A percentile compares a stretch with the other conserved stretches of the same genome.
Evolutionary conservation across 2,329 filamentous ascomycete genomes (phyloP).

Genomic region (Aspergillus terreus): DNA sequence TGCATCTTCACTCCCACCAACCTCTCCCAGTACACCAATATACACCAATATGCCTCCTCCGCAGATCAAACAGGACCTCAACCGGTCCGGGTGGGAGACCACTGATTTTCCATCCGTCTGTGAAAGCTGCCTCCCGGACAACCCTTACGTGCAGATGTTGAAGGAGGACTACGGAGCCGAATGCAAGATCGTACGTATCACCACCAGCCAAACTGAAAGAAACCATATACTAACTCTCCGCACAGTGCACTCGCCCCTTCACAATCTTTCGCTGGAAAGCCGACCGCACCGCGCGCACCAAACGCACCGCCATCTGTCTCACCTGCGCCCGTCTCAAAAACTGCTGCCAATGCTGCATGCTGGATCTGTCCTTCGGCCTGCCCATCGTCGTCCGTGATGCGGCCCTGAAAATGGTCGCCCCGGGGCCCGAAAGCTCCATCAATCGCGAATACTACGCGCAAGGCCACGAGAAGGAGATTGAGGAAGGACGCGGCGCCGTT

Average conservation of each 20-base stretch:
- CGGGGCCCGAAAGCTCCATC: constrained; percentile 85
- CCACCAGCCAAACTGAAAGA: neutral
- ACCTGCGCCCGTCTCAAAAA: constrained; percentile 97
- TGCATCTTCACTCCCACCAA: constrained; percentile 1
- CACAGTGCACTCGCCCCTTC: constrained; percentile 80
- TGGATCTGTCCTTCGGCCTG: constrained; percentile 91
- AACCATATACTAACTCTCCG: constrained; percentile 3
- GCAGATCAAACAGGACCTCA: constrained; percentile 94
- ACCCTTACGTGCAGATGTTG: constrained; percentile 97
- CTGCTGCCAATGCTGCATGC: constrained; percentile 98
- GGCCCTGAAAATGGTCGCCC: constrained; percentile 94
- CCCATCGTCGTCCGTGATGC: constrained; percentile 94
- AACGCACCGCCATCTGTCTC: constrained; percentile 90
- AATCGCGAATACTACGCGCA: constrained; percentile 98
- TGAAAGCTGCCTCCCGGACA: constrained; percentile 92
- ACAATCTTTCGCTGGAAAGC: constrained; percentile 94
- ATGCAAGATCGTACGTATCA: constrained; percentile 59
- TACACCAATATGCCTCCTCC: constrained; percentile 62
- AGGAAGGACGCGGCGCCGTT: constrained; percentile 78
- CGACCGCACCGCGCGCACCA: constrained; percentile 85
- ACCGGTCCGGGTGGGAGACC: constrained; percentile 93
- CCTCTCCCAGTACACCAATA: constrained; percentile 10
- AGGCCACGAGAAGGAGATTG: constrained; percentile 91
- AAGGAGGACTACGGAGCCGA: constrained; percentile 93
- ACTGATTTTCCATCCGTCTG: constrained; percentile 52